Percentiles rank a stretch among this genome's conserved stretches.
phyloP scores from a whole-genome alignment of 345 rosid genomes.

The Lepidium africanum region DNA sequence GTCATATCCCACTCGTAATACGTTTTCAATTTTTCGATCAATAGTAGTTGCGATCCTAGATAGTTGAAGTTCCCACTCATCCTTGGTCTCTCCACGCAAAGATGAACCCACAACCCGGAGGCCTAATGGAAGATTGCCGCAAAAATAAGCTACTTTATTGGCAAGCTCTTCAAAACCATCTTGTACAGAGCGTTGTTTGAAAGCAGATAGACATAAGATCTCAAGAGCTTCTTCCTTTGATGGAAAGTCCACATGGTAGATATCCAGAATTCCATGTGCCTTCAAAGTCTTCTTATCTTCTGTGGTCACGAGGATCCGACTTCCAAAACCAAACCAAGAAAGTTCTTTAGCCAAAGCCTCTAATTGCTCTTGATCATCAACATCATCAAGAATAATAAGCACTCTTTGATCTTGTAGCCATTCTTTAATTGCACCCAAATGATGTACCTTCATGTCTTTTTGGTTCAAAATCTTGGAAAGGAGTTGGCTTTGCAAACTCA shows the following conservation, averaged over 20 bases:
- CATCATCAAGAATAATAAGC: no score
- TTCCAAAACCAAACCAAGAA: no score
- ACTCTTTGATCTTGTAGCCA: background rate
- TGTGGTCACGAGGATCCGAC: no score
- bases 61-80: conserved; percentile 6
- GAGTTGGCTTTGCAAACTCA: background rate
- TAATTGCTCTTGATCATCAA: no score
- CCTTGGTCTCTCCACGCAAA: background rate
- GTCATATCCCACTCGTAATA: conserved; percentile 18
- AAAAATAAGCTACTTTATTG: background rate
- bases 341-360: no score
- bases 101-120: conserved; percentile 22
- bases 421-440: background rate
- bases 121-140: conserved; percentile 21
- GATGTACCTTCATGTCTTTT: background rate
- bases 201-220: background rate
- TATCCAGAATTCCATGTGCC: background rate
- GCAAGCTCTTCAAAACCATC: background rate
- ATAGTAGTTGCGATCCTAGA: background rate
- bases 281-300: no score
- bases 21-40: background rate
- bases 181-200: background rate
- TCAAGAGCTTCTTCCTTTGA: background rate
- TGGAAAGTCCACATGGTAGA: background rate
- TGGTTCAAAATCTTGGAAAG: background rate